Conservation (phyloP, 306 rosid species). For the Alnus rubra region DNA sequence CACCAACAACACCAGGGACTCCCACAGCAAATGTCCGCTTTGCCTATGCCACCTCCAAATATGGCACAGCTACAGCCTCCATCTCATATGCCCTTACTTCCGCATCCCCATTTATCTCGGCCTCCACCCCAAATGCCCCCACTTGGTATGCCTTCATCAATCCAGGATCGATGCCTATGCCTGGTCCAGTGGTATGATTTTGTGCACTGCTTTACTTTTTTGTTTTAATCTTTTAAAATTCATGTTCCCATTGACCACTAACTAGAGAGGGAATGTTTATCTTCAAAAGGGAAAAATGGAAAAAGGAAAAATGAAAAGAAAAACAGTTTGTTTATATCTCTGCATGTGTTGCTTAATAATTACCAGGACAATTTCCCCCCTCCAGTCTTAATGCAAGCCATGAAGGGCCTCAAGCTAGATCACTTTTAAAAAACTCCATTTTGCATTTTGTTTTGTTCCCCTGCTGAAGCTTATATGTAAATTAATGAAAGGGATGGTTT, state of each 20-base stretch:
- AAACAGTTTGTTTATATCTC: not conserved
- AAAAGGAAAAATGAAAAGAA: not conserved
- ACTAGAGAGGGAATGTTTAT: not conserved
- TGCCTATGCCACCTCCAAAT: slow-evolving; percentile 78
- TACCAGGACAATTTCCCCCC: not conserved
- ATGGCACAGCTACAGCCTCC: slow-evolving; percentile 84
- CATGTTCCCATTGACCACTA: not conserved
- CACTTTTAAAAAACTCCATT: not conserved
- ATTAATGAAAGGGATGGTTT: not conserved
- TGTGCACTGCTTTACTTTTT: not conserved
- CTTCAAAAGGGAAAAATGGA: not conserved
- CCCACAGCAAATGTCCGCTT: slow-evolving; percentile 72
- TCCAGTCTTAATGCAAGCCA: slow-evolving; percentile 1
- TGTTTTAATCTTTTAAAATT: not conserved
- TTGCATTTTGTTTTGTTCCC: slow-evolving; percentile 4
- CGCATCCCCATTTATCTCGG: slow-evolving; percentile 83
- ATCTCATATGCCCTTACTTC: slow-evolving; percentile 84
- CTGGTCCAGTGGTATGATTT: slow-evolving; percentile 77
- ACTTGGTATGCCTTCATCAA: slow-evolving; percentile 67
- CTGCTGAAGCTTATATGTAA: not conserved
- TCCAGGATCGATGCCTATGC: slow-evolving; percentile 58
- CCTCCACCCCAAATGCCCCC: slow-evolving; percentile 86
- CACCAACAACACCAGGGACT: slow-evolving; percentile 67
- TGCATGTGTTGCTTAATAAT: slow-evolving; percentile 8
- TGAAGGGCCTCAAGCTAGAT: slow-evolving; percentile 5